A percentile compares a stretch with the other conserved stretches of the same genome.
Conservation (phyloP, 2,329 filamentous ascomycete genomes). For the Phaeophleospora eucalypticola region DNA sequence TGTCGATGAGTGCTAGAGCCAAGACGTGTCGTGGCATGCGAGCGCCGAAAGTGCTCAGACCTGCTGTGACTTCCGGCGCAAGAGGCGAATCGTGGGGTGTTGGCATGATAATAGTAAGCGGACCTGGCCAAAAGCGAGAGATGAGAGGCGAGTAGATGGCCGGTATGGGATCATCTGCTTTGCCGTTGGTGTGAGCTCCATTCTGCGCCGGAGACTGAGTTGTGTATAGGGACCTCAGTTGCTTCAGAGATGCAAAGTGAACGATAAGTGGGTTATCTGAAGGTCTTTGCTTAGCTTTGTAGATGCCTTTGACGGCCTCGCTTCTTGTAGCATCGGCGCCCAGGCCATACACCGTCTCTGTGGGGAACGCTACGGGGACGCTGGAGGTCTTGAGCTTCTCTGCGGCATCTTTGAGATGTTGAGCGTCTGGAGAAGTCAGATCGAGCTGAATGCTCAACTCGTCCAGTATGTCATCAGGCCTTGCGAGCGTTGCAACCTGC, state of each 20-base stretch:
- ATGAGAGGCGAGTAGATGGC: conserved; percentile 75
- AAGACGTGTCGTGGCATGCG: conserved; percentile 83
- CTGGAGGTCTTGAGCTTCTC: conserved; percentile 60
- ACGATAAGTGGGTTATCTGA: conserved; percentile 95
- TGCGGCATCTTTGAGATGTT: conserved; percentile 62
- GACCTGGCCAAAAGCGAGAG: conserved; percentile 85
- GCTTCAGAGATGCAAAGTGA: conserved; percentile 76
- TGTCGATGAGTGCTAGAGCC: conserved; percentile 80
- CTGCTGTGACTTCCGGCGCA: conserved; percentile 88
- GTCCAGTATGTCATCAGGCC: conserved; percentile 33
- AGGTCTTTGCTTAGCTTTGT: conserved; percentile 81
- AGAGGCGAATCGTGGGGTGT: conserved; percentile 66
- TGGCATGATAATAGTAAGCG: conserved; percentile 83
- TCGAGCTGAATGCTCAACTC: conserved; percentile 30
- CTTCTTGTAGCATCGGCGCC: conserved; percentile 93
- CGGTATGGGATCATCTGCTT: conserved; percentile 55
- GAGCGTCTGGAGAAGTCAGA: conserved; percentile 41
- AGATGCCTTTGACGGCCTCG: conserved; percentile 83
- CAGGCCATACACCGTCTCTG: conserved; percentile 94
- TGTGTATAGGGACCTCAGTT: conserved; percentile 63
- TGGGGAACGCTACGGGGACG: conserved; percentile 87
- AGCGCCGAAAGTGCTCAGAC: conserved; percentile 77
- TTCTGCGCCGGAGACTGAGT: conserved; percentile 19
- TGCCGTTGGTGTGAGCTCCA: conserved; percentile 4
- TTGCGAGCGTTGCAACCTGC: conserved; percentile 29